A percentile compares a stretch with the other conserved stretches of the same genome.
phyloP scores from a whole-genome alignment of 768 basidiomycete species.

The Cystobasidium onofrii region DNA sequence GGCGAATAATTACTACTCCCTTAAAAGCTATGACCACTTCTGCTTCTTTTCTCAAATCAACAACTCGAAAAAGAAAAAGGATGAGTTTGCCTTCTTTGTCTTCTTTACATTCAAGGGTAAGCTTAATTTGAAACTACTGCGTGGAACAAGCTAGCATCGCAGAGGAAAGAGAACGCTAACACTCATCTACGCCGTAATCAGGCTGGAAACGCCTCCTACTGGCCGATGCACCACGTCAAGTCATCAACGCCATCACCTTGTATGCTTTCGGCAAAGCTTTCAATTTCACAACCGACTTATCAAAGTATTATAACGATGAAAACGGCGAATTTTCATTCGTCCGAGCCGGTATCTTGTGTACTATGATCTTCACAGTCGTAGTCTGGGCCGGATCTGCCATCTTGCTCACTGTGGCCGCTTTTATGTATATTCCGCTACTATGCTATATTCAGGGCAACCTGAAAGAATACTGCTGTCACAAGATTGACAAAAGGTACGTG shows the following conservation, averaged over 20 bases:
- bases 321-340: conserved; percentile 48
- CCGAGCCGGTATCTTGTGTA: conserved; percentile 73
- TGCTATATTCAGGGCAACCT: conserved; percentile 94
- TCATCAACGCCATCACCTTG: conserved; percentile 93
- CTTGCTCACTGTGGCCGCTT: conserved; percentile 69
- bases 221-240: conserved; percentile 92
- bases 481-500: conserved; percentile 78
- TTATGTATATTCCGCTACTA: conserved; percentile 87
- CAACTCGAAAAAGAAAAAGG: conserved; percentile 88
- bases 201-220: conserved; percentile 81
- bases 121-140: conserved; percentile 41
- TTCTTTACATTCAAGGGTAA: conserved; percentile 98
- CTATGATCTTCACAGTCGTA: conserved; percentile 80
- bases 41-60: conserved; percentile 97
- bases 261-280: conserved; percentile 74
- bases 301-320: conserved; percentile 50
- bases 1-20: conserved; percentile 85
- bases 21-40: conserved; percentile 70
- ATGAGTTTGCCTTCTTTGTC: conserved; percentile 97
- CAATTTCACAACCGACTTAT: conserved; percentile 65
- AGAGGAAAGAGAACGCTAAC: too few relatives aligned
- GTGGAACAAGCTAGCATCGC: too few relatives aligned
- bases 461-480: conserved; percentile 99
- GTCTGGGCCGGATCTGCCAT: conserved; percentile 78
- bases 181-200: too few relatives aligned